A percentile compares a stretch with the other conserved stretches of the same genome.
These are phyloP conservation scores for Somion occarium DNA, from an alignment of 1,284 basidiomycete genomes.

Conservation along the genomic window DNA sequence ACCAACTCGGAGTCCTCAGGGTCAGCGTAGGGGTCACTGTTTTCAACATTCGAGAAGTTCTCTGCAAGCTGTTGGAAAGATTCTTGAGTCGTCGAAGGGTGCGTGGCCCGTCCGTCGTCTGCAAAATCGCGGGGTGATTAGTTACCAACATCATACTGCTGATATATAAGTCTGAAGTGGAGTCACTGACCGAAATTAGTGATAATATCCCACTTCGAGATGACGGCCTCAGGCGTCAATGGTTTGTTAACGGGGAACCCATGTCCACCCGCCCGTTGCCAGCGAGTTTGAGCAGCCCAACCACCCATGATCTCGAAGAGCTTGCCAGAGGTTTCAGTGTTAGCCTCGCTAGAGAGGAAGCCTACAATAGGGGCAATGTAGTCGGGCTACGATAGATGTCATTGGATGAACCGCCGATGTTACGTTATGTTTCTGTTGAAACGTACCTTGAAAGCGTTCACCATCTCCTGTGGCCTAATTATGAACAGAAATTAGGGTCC, in stretches of 20 bases:
- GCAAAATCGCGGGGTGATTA: constrained; percentile 4
- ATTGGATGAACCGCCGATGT: neutral
- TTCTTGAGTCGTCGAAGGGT: constrained; percentile 72
- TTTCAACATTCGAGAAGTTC: constrained; percentile 71
- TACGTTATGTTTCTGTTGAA: neutral
- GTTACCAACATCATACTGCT: neutral
- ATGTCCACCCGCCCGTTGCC: constrained; percentile 88
- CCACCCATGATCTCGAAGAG: constrained; percentile 92
- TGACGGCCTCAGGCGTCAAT: constrained; percentile 75
- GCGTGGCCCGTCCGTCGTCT: constrained; percentile 76
- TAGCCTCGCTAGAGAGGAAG: constrained; percentile 84
- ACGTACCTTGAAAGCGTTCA: constrained; percentile 84
- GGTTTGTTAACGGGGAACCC: constrained; percentile 80
- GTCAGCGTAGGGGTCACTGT: constrained; percentile 58
- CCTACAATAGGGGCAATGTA: constrained; percentile 91
- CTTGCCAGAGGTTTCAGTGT: constrained; percentile 69
- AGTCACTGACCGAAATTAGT: constrained; percentile 80
- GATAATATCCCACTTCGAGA: constrained; percentile 76
- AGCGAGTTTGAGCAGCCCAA: constrained; percentile 89
- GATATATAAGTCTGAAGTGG: neutral
- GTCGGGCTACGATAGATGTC: constrained; percentile 66
- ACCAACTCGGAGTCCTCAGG: constrained; percentile 85
- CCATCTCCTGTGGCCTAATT: constrained; percentile 83
- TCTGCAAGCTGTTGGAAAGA: constrained; percentile 75
- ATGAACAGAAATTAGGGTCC: neutral